Base-by-base conservation (phyloP, 306 rosid genomes). In the Citrullus amarus region DNA sequence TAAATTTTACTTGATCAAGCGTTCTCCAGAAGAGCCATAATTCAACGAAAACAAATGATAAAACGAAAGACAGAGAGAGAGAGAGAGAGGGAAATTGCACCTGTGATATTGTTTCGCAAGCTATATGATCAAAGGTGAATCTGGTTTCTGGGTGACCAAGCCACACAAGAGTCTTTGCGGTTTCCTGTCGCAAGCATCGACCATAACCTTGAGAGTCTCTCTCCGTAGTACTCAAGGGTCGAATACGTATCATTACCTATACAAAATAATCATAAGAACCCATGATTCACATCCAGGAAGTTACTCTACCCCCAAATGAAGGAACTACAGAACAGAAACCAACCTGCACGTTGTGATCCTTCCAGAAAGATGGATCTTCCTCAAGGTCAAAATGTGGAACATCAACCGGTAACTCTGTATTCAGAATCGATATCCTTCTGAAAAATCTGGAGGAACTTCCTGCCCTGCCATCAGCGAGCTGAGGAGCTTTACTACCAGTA, bases 131-230 rank as follows among this genome's bases (percentile, higher is more conserved):
- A 46, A 95, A 92, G 75, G 97, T 95, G 80, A 95, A 95, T 82
- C 97, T 85, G 67, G 92, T 89, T 82, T 95, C 96, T 58, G 98
- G 98, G 81, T 91, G 98, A 82, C 98, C 98, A 65, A 85, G 89
- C 98, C 96, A 95, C 12, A 89, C 86, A 89, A 92, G 62, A 70
- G 89, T 88, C 53, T 92, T 90, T 15, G 88, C 89, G 60, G 87
- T 88, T 62, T 95, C 97, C 88, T 92, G 98, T 82, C 81, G 90
- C 92, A 95, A 82, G 77, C 98, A 95, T 77, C 88, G 82, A n/a
- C 88, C 92, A 48, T 81, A 74, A 39, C 95, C 97, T 88, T 87
- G 95, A 53, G 90, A 86, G 79, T 84, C 82, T 84, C 84, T 88
- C 92, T 94, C 98, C 85, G 13, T 75, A 22, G 43, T 79, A 85